A percentile compares a stretch with the other conserved stretches of the same genome.
phyloP scores from a whole-genome alignment of 495 filamentous ascomycete genomes.

The Letharia columbiana region DNA sequence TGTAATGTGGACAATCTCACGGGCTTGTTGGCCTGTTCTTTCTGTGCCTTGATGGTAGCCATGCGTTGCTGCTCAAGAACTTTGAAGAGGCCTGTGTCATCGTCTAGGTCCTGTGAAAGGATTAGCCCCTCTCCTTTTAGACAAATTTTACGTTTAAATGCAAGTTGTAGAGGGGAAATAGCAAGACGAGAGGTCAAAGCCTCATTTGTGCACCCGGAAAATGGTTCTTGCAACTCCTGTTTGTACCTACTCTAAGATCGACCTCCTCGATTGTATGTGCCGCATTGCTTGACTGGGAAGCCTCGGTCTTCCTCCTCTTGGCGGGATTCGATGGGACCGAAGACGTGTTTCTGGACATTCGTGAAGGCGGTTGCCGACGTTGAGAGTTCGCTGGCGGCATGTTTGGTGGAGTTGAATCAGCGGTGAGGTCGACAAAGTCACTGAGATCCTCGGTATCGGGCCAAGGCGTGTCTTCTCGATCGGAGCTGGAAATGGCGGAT shows the following conservation, averaged over 20 bases:
- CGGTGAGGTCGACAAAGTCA: constrained; percentile 32
- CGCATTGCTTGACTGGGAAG: constrained; percentile 12
- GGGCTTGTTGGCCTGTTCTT: constrained; percentile 44
- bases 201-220: background rate
- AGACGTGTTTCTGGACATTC: constrained; percentile 26
- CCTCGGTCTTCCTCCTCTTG: constrained; percentile 33
- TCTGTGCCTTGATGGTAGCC: constrained; percentile 43
- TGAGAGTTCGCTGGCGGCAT: constrained; percentile 20
- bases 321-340: constrained; percentile 20
- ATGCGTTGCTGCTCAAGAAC: constrained; percentile 43
- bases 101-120: constrained; percentile 36
- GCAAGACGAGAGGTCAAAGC: background rate
- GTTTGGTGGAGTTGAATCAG: constrained; percentile 21
- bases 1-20: constrained; percentile 49
- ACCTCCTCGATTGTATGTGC: constrained; percentile 38
- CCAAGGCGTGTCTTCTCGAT: constrained; percentile 19
- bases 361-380: constrained; percentile 5
- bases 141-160: background rate
- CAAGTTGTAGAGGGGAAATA: background rate
- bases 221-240: background rate
- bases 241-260: constrained; percentile 42
- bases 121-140: background rate
- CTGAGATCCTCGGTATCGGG: constrained; percentile 11
- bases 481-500: background rate
- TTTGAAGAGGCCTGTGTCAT: constrained; percentile 37